These are phyloP conservation scores for Arabis alpina DNA, from an alignment of 345 rosid genomes.

Conservation along the genomic window DNA sequence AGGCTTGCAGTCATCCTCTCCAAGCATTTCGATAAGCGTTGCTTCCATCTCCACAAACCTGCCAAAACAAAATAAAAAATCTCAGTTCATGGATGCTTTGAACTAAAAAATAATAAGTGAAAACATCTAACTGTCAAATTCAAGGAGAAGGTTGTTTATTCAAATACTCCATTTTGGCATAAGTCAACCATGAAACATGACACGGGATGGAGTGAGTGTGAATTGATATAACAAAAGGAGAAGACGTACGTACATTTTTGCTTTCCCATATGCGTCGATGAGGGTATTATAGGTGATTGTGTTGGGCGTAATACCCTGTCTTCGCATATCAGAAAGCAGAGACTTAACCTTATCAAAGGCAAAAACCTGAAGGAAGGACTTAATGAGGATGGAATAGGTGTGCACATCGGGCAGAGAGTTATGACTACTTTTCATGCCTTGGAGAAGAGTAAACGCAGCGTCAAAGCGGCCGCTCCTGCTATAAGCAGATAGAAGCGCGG, in stretches of 20 bases:
- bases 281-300: slow-evolving; percentile 82
- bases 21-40: slow-evolving; percentile 76
- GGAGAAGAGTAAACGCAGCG: slow-evolving; percentile 65
- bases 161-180: background rate
- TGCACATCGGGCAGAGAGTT: slow-evolving; percentile 85
- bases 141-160: background rate
- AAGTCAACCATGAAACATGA: slow-evolving; percentile 11
- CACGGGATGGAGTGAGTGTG: slow-evolving; percentile 12
- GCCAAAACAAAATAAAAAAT: slow-evolving; percentile 20
- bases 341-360: slow-evolving; percentile 62
- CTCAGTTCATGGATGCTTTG: background rate
- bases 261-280: slow-evolving; percentile 86
- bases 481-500: slow-evolving; percentile 80
- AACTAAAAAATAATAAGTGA: slow-evolving; percentile 19
- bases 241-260: slow-evolving; percentile 58
- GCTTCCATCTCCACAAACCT: slow-evolving; percentile 95
- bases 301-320: slow-evolving; percentile 70
- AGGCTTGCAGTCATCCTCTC: slow-evolving; percentile 67
- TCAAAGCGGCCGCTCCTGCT: slow-evolving; percentile 77
- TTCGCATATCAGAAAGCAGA: slow-evolving; percentile 78
- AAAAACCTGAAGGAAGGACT: slow-evolving; percentile 81
- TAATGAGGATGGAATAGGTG: slow-evolving; percentile 88
- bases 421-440: slow-evolving; percentile 72
- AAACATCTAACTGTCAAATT: slow-evolving; percentile 36
- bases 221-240: background rate